Percentiles rank a stretch among this genome's conserved stretches.
These are phyloP conservation scores for Metschnikowia dekortorum DNA, from an alignment of 805 yeast genomes.

Conservation along the genomic window DNA sequence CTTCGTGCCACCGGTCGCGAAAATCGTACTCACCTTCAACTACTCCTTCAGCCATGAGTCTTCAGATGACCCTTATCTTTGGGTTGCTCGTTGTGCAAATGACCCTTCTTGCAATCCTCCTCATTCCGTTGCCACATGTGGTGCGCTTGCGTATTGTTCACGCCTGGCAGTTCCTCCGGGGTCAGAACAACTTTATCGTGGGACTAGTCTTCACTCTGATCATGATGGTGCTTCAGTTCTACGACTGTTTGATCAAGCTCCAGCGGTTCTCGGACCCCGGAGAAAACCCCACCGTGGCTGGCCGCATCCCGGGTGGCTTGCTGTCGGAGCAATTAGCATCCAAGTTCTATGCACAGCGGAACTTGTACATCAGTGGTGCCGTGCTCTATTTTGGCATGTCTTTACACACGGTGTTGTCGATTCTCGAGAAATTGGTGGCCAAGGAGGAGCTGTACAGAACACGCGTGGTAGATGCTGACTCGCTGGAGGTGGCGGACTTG, in stretches of 20 bases:
- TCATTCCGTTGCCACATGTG: constrained; percentile 51
- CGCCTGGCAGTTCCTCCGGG: constrained; percentile 30
- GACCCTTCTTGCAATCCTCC: constrained; percentile 43
- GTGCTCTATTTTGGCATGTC: constrained; percentile 53
- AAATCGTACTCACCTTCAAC: not conserved
- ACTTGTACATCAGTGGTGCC: constrained; percentile 59
- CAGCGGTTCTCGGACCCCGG: constrained; percentile 15
- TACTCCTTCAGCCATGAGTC: constrained; percentile 30
- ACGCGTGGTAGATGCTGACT: constrained; percentile 2
- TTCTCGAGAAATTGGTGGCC: constrained; percentile 49
- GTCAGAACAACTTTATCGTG: constrained; percentile 41
- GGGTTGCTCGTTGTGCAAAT: constrained; percentile 49
- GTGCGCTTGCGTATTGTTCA: constrained; percentile 42
- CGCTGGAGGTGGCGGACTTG: constrained; percentile 30
- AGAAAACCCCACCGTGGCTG: not conserved
- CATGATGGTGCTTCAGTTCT: constrained; percentile 46
- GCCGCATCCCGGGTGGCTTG: constrained; percentile 16
- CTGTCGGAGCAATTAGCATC: constrained; percentile 52
- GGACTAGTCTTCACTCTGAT: constrained; percentile 38
- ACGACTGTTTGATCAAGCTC: constrained; percentile 50
- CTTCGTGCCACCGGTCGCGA: not conserved
- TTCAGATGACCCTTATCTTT: constrained; percentile 46
- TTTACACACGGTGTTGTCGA: constrained; percentile 49
- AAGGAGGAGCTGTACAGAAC: constrained; percentile 33
- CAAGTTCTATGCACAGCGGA: constrained; percentile 61